These are phyloP conservation scores for Phytophthora europaea DNA, from an alignment of 352 stramenopile genomes.

Conservation along the genomic window DNA sequence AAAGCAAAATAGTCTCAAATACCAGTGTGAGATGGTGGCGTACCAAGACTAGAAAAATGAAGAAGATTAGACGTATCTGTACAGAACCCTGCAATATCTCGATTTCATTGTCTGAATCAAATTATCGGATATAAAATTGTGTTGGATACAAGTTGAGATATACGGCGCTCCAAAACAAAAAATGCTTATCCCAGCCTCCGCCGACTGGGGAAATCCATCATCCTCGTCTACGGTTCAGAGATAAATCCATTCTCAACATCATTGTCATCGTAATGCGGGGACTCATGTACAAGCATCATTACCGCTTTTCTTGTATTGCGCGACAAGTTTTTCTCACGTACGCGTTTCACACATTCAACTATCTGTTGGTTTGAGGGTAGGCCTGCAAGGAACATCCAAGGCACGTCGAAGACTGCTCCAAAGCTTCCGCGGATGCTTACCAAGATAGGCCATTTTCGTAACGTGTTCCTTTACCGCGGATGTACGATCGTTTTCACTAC, in stretches of 20 bases:
- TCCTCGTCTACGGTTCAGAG: background rate
- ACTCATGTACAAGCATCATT: background rate
- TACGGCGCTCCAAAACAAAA: conserved; percentile 10
- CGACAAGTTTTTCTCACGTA: background rate
- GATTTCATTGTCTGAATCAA: too few relatives aligned
- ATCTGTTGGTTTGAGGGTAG: conserved; percentile 1
- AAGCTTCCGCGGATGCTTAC: background rate
- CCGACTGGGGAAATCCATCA: background rate
- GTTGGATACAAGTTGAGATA: too few relatives aligned
- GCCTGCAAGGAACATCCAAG: background rate
- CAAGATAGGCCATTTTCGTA: background rate
- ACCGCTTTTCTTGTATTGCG: conserved; percentile 4
- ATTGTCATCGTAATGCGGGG: background rate
- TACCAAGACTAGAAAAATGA: too few relatives aligned
- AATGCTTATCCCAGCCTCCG: background rate
- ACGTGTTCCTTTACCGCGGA: background rate
- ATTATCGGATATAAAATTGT: too few relatives aligned
- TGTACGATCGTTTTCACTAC: background rate
- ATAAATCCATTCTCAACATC: background rate
- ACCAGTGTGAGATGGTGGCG: too few relatives aligned
- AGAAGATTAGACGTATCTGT: too few relatives aligned
- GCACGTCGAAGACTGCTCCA: background rate
- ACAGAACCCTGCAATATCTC: too few relatives aligned
- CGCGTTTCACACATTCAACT: background rate
- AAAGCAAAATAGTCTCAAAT: too few relatives aligned